Base-by-base conservation (phyloP, 495 filamentous ascomycete genomes). In the Parathielavia hyrcaniae region DNA sequence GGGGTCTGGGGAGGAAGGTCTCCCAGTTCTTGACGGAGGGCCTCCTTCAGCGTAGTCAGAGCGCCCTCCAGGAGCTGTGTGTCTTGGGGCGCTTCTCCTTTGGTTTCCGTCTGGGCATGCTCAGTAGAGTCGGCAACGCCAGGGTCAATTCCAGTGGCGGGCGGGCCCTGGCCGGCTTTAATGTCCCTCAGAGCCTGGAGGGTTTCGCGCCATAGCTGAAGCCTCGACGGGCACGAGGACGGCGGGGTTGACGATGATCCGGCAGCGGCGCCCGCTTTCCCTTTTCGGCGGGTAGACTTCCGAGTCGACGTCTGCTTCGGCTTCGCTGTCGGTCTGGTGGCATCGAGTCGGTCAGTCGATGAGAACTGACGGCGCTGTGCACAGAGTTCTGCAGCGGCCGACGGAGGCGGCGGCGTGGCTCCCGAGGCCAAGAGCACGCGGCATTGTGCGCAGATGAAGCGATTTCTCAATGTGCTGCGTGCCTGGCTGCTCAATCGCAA, bases 391-490 rank as follows among this genome's bases (percentile, higher is more conserved):
- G 47, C 40, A 44, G 50, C 51, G 16, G 57, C 43, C 12, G 40
- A 41, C 20, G n/a, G n/a, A n/a, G 55, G 55, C 34, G 20, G 45
- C 38, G 44, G 50, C 16, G 16, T 20, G 30, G 52, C 30, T 48
- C 13, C n/a, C 44, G 54, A 50, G 49, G 44, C 44, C 12, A 60
- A 50, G 5, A 61, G 54, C 35, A 39, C 19, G 34, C 61, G 65
- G 40, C 65, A 68, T 61, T 54, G 51, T 61, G 58, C 55, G 63
- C 65, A 66, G 34, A 68, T 52, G 47, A 64, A 63, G 10, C 26
- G 34, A 23, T 57, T 50, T 45, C 20, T 43, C 20, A 61, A 22
- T 40, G 52, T 17, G 35, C 50, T 58, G 23, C 57, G 55, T 10
- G 20, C 39, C 26, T 56, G 60, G 23, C 43, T 34, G 46, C 30